Evolutionary conservation across 441 rosid species (phyloP).

Genomic region (Cnidoscolus chayamansa): DNA sequence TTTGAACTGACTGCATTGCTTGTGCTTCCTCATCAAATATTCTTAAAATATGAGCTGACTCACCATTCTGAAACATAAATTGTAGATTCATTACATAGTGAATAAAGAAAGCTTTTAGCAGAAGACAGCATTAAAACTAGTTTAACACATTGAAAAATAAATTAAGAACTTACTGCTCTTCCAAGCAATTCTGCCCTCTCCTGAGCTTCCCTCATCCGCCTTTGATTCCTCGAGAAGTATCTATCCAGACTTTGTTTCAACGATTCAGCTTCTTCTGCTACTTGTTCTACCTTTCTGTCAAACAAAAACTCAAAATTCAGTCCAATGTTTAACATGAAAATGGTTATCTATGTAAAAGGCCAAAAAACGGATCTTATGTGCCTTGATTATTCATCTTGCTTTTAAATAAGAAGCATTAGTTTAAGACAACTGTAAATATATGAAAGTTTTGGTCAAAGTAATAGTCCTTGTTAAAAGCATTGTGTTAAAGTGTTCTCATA

Average conservation of each 20-base stretch:
- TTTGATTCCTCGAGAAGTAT: conserved; percentile 62
- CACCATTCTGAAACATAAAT: conserved; percentile 57
- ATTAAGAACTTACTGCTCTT: conserved; percentile 51
- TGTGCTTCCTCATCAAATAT: conserved; percentile 95
- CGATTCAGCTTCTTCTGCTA: conserved; percentile 82
- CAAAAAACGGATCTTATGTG: too few species aligned
- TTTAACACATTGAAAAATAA: background rate
- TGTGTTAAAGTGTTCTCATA: too few species aligned
- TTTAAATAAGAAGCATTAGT: too few species aligned
- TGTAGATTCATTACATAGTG: conserved; percentile 7
- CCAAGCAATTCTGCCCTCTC: conserved; percentile 89
- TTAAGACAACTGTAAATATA: too few species aligned
- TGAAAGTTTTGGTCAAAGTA: too few species aligned
- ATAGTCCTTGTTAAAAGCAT: too few species aligned
- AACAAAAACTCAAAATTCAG: background rate
- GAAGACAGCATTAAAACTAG: background rate
- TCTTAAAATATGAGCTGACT: conserved; percentile 73
- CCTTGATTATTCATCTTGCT: too few species aligned
- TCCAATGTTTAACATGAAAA: background rate
- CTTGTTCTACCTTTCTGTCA: conserved; percentile 83
- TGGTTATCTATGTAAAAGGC: background rate
- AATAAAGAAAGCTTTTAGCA: background rate
- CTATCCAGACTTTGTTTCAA: conserved; percentile 74
- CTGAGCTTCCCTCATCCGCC: conserved; percentile 66
- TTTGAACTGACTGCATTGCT: conserved; percentile 81